A percentile compares a stretch with the other conserved stretches of the same genome.
These are phyloP conservation scores for Cercospora citrullina DNA, from an alignment of 2,329 filamentous ascomycete species.

Conservation along the genomic window DNA sequence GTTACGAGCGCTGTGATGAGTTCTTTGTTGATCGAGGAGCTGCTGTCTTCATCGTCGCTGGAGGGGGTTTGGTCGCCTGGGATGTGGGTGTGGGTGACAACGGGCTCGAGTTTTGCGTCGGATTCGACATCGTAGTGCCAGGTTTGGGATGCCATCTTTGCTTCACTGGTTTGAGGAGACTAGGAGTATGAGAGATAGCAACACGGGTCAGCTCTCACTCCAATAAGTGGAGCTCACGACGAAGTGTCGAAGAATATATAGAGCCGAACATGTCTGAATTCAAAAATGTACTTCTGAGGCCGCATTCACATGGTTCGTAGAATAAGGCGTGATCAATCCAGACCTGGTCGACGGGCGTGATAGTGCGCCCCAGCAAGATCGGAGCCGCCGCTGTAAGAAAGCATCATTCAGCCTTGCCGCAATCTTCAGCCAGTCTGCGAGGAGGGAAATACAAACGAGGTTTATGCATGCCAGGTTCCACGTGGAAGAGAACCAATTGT, in stretches of 20 bases:
- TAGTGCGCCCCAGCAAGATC: conserved; percentile 1
- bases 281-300: not conserved
- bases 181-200: no score
- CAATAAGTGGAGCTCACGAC: not conserved
- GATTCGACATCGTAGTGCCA: conserved; percentile 6
- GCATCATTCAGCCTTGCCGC: not conserved
- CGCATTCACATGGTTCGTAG: conserved; percentile 1
- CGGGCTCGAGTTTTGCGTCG: not conserved
- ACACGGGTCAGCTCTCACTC: not conserved
- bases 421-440: conserved; percentile 8
- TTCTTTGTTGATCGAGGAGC: conserved; percentile 22
- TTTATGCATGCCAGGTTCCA: not conserved
- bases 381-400: conserved; percentile 7
- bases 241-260: not conserved
- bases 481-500: conserved; percentile 3
- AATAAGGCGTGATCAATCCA: conserved; percentile 13
- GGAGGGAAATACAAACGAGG: not conserved
- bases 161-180: not conserved
- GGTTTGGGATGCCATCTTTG: conserved; percentile 1
- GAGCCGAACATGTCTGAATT: not conserved
- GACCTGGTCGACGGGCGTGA: conserved; percentile 4
- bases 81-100: not conserved
- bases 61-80: not conserved
- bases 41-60: conserved; percentile 8
- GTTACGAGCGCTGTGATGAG: conserved; percentile 30